These are phyloP conservation scores for Alternaria hordeiaustralica DNA, from an alignment of 2,329 filamentous ascomycete species.

Conservation along the genomic window DNA sequence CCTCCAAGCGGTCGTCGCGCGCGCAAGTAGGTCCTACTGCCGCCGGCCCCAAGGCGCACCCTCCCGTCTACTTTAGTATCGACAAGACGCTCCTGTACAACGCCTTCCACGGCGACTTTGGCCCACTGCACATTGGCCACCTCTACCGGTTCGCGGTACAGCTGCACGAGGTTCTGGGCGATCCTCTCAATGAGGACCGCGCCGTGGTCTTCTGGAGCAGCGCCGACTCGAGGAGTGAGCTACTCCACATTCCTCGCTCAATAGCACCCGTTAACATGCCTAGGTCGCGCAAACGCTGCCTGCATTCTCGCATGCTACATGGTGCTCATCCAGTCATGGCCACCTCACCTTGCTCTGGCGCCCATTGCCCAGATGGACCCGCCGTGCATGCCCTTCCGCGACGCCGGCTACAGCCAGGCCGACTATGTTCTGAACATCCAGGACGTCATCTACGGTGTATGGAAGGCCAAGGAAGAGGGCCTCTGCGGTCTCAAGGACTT, in stretches of 20 bases:
- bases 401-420: constrained; percentile 97
- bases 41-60: constrained; percentile 59
- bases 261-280: constrained; percentile 22
- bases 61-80: constrained; percentile 93
- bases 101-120: constrained; percentile 98
- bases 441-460: constrained; percentile 97
- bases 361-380: constrained; percentile 97
- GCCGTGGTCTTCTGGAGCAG: constrained; percentile 96
- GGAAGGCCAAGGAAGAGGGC: constrained; percentile 97
- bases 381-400: constrained; percentile 97
- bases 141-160: constrained; percentile 95
- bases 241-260: neutral
- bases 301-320: constrained; percentile 98
- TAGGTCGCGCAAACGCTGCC: constrained; percentile 89
- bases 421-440: constrained; percentile 96
- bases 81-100: constrained; percentile 95
- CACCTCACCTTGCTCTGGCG: constrained; percentile 90
- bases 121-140: constrained; percentile 95
- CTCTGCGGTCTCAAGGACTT: constrained; percentile 93
- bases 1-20: constrained; percentile 76
- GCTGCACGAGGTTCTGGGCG: constrained; percentile 92
- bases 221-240: constrained; percentile 84
- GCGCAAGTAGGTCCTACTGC: constrained; percentile 65
- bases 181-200: constrained; percentile 86
- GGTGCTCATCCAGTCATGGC: constrained; percentile 98